phyloP scores from a whole-genome alignment of 345 rosid genomes.

The Populus euphratica region DNA sequence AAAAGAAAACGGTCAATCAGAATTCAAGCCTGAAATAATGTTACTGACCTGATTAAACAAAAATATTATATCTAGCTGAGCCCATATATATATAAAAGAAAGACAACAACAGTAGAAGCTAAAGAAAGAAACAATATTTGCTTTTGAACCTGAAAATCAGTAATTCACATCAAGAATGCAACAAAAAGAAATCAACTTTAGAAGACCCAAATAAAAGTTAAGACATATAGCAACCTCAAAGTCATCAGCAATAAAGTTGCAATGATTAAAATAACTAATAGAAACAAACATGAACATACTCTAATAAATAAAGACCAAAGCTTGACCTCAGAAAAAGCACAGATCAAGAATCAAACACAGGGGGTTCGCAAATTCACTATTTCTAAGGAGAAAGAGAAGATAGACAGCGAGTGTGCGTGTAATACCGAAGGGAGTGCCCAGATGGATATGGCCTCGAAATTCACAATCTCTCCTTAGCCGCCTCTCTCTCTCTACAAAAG shows the following conservation, averaged over 20 bases:
- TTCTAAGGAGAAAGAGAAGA: not conserved
- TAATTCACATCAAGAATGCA: not conserved
- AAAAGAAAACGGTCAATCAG: not conserved
- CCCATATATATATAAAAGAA: not conserved
- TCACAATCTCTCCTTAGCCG: constrained; percentile 10
- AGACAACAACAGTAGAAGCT: not conserved
- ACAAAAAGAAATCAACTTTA: not conserved
- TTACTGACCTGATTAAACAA: not conserved
- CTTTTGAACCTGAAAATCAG: not conserved
- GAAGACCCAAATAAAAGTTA: not conserved
- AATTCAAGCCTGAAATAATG: not conserved
- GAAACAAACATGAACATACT: not conserved
- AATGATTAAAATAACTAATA: not conserved
- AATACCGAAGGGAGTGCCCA: constrained; percentile 40
- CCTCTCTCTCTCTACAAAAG: not conserved
- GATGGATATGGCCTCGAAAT: constrained; percentile 38
- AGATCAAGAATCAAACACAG: not conserved
- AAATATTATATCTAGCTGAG: not conserved
- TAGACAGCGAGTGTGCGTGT: not conserved
- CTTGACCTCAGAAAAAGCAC: not conserved
- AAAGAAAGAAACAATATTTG: not conserved
- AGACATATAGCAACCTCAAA: not conserved
- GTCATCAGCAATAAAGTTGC: no score
- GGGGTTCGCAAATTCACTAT: not conserved
- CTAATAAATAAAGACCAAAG: not conserved